Evolutionary conservation across 768 basidiomycete genomes (phyloP), one percentile per base, ranked within the genome.

Genomic region (Amanita rubescens): DNA sequence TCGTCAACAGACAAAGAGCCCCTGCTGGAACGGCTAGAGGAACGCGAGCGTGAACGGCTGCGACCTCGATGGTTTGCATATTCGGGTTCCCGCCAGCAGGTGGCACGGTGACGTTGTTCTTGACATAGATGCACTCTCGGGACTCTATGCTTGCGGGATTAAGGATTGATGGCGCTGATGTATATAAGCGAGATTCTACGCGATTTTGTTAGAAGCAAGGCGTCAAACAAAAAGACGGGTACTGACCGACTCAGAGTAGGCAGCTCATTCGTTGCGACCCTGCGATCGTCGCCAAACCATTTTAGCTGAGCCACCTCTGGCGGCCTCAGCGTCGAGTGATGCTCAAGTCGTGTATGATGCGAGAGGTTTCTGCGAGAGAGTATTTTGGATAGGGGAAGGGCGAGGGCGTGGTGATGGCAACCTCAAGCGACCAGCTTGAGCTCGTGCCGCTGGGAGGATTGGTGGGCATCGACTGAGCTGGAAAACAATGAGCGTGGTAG

Each of bases 401-500:
- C 15, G 17, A 20, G 3, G 39, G 39, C 17, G 43, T 35, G 48
- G 39, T 19, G 34, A 39, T 44, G 15, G 6, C 37, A 25, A 20
- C 62, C 58, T 32, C n/a, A n/a, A n/a, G n/a, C n/a, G n/a, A n/a
- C n/a, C n/a, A n/a, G n/a, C n/a, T n/a, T n/a, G n/a, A n/a, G n/a
- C n/a, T n/a, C n/a, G 79, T 76, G 35, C 75, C 75, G 51, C 69
- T 63, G 39, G 76, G 72, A 17, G 75, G 69, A 56, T 72, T 66
- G 54, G 76, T 65, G 22, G 75, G 68, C 24, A 77, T 73, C 32
- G 73, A 65, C n/a, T n/a, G n/a, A 52, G 61, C 78, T 78, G 65
- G 54, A 53, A 53, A 57, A 56, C 50, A 58, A 53, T 55, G 55
- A 57, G 38, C 60, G 57, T 58, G 50, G 57, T 51, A 54, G 55